Base-by-base conservation (phyloP, 2,329 filamentous ascomycete genomes). In the Sordariomycetes sp. region DNA sequence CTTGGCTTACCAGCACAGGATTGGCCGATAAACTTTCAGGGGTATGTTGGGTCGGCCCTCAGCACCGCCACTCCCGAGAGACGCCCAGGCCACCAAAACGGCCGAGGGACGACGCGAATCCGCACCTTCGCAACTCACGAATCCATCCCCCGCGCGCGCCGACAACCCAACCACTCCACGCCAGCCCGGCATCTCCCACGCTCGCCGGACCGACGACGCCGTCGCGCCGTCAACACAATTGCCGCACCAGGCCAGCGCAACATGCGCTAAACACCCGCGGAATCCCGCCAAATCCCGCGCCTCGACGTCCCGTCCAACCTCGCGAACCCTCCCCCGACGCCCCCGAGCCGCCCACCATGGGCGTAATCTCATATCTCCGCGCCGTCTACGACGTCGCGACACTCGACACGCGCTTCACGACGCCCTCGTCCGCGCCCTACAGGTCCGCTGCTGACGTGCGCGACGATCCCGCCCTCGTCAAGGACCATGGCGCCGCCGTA, bases 351-450 rank as follows among this genome's bases (percentile, higher is more conserved):
- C 58, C 64, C 65, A 63, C 62, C 36, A 77, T 78, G 74, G 71
- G 71, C 62, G 62, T 69, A 60, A 57, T 72, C 59, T 72, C 73
- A 60, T 75, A 72, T 62, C 63, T 78, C 53, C 66, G 70, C 61
- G 72, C 69, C 61, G 78, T 87, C 65, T 89, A 87, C 72, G 78
- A 80, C 61, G 76, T 84, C 60, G 79, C 85, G 63, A 84, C 81
- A 17, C 74, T 85, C 67, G 76, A 79, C 68, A 80, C 77, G 58
- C 74, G 76, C 62, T 80, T 95, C 69, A 85, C 85, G 32, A 85
- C 79, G 56, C 78, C 89, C 12, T 82, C 90, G 35, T 81, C 78
- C 28, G 82, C 82, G 24, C 82, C 90, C 39, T 85, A 86, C 69
- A 78, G 78, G 65, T 71, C 76, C 45, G 74, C 79, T 58, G 69